Percentiles rank a stretch among this genome's conserved stretches.
Conservation (phyloP, 306 rosid genomes). For the Vachellia pachyceras region DNA sequence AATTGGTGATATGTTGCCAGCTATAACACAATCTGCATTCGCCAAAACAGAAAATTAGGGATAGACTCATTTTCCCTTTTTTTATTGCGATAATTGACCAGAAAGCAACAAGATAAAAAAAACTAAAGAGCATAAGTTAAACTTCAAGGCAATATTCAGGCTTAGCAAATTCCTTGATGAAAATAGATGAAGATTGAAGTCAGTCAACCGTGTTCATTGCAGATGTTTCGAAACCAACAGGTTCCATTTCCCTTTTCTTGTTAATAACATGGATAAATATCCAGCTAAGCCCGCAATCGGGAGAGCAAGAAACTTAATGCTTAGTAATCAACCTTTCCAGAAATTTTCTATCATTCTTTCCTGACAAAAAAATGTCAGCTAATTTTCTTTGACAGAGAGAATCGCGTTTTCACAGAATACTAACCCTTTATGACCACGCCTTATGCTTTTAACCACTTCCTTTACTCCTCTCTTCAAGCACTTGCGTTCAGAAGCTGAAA, state of each 20-base stretch:
- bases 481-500: slow-evolving; percentile 81
- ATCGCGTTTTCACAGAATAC: slow-evolving; percentile 8
- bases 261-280: background rate
- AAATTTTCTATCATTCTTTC: background rate
- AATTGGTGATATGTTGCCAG: slow-evolving; percentile 92
- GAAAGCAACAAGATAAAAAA: background rate
- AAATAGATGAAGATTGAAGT: too few species aligned
- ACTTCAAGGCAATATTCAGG: background rate
- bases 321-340: background rate
- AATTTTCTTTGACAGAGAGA: background rate
- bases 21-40: slow-evolving; percentile 83
- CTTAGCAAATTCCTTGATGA: background rate
- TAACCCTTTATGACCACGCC: slow-evolving; percentile 93
- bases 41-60: slow-evolving; percentile 5
- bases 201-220: background rate
- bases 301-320: background rate
- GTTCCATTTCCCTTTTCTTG: background rate
- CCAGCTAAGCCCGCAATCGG: background rate
- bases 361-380: background rate
- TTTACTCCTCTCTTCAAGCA: slow-evolving; percentile 97
- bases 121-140: background rate
- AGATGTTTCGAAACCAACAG: background rate
- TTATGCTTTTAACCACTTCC: slow-evolving; percentile 91
- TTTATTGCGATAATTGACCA: background rate
- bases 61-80: background rate